Conservation (phyloP, 2,329 filamentous ascomycete genomes). For the Malbranchea cinnamomea region DNA sequence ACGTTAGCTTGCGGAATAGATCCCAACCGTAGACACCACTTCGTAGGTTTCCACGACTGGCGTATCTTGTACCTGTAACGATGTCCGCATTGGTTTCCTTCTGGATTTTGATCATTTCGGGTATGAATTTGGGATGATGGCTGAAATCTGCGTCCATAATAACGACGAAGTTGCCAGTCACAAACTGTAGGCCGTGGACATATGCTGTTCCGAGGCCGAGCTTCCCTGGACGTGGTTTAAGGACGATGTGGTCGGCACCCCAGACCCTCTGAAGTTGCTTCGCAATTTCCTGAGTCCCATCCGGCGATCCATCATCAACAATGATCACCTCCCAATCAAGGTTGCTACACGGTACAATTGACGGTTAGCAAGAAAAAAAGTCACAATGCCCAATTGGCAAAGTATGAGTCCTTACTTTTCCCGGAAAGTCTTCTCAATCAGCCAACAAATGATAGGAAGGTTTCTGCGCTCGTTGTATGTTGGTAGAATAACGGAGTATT, state of each 20-base stretch:
- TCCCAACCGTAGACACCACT: slow-evolving; percentile 96
- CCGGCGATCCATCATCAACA: slow-evolving; percentile 93
- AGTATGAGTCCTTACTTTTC: slow-evolving; percentile 48
- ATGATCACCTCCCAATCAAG: slow-evolving; percentile 96
- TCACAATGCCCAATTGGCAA: slow-evolving; percentile 2
- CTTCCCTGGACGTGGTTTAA: slow-evolving; percentile 84
- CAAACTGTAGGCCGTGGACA: slow-evolving; percentile 83
- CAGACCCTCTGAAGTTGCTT: slow-evolving; percentile 82
- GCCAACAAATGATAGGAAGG: slow-evolving; percentile 87
- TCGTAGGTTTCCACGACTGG: slow-evolving; percentile 44
- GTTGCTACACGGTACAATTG: slow-evolving; percentile 41
- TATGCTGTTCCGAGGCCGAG: slow-evolving; percentile 95
- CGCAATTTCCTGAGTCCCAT: slow-evolving; percentile 84
- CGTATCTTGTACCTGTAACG: slow-evolving; percentile 90
- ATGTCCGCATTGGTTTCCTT: slow-evolving; percentile 75
- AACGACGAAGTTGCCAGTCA: slow-evolving; percentile 86
- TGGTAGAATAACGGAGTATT: slow-evolving; percentile 93
- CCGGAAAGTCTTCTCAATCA: slow-evolving; percentile 83
- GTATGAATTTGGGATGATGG: slow-evolving; percentile 98
- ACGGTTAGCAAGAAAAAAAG: neutral
- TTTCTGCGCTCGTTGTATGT: slow-evolving; percentile 98
- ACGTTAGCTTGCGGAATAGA: slow-evolving; percentile 61
- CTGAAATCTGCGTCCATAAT: slow-evolving; percentile 99
- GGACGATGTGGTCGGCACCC: slow-evolving; percentile 55
- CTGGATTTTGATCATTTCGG: slow-evolving; percentile 78